Evolutionary conservation across 2,329 filamentous ascomycete species (phyloP).

Genomic region (Monilinia fructicola): DNA sequence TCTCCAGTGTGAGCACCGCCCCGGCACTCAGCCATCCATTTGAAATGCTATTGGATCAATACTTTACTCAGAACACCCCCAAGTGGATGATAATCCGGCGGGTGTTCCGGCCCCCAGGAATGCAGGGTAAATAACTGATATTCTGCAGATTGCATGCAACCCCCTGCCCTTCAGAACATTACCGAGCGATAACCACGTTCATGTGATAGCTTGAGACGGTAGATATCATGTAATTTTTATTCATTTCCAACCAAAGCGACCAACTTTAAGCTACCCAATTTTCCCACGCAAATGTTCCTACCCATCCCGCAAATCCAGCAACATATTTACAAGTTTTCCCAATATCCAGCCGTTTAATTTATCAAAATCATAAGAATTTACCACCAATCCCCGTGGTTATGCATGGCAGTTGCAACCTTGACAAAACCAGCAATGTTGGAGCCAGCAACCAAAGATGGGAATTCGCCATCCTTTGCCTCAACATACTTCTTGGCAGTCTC

Average conservation of each 20-base stretch:
- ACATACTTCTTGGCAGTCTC: constrained; percentile 89
- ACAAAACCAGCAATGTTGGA: constrained; percentile 97
- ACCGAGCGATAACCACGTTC: too few species aligned
- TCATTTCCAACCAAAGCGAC: not conserved
- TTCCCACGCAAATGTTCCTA: not conserved
- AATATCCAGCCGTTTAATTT: not conserved
- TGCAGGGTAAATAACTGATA: too few species aligned
- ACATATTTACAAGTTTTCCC: constrained; percentile 18
- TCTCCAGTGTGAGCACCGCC: too few species aligned
- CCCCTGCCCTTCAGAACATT: too few species aligned
- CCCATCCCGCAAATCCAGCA: constrained; percentile 10
- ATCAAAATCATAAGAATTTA: constrained; percentile 31
- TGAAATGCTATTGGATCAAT: too few species aligned
- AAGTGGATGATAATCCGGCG: too few species aligned
- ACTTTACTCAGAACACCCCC: too few species aligned
- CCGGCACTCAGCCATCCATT: too few species aligned
- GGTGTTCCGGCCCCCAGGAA: too few species aligned
- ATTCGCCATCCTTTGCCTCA: constrained; percentile 72
- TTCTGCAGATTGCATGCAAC: too few species aligned
- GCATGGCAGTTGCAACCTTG: constrained; percentile 94
- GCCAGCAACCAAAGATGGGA: constrained; percentile 87
- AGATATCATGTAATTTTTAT: not conserved
- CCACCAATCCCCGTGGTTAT: constrained; percentile 96
- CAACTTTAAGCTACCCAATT: not conserved
- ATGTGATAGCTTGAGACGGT: too few species aligned